phyloP scores from a whole-genome alignment of 1,284 basidiomycete species.

The Trametes sp. region DNA sequence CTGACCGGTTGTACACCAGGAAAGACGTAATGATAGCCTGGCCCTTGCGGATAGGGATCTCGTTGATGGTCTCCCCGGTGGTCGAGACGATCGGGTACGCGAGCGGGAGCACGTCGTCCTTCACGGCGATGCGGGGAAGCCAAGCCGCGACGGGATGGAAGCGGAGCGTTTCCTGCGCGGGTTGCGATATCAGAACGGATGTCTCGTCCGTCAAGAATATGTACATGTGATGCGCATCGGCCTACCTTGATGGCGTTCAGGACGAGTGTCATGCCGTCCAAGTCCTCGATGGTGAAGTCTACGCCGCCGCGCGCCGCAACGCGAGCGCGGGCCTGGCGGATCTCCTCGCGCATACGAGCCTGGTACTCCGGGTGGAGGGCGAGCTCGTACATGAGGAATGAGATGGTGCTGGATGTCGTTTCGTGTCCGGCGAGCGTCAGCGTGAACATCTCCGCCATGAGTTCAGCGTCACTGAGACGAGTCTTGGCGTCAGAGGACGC shows the following conservation, averaged over 20 bases:
- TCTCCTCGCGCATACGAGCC: conserved; percentile 38
- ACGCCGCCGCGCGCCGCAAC: conserved; percentile 34
- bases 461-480: conserved; percentile 54
- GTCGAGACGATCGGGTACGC: conserved; percentile 44
- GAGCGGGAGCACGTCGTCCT: conserved; percentile 52
- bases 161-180: conserved; percentile 51
- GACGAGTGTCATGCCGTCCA: conserved; percentile 39
- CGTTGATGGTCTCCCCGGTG: conserved; percentile 41
- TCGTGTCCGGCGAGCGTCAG: conserved; percentile 41
- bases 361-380: conserved; percentile 40
- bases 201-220: too few relatives aligned
- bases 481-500: conserved; percentile 50
- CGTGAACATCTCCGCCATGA: conserved; percentile 58
- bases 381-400: conserved; percentile 43
- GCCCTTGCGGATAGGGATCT: conserved; percentile 48
- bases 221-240: not conserved
- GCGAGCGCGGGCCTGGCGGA: conserved; percentile 32
- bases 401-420: conserved; percentile 33
- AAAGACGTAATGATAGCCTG: conserved; percentile 44
- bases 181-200: too few relatives aligned
- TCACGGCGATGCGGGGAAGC: conserved; percentile 40
- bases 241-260: conserved; percentile 29
- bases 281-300: conserved; percentile 40
- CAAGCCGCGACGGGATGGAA: conserved; percentile 45
- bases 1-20: conserved; percentile 45